Evolutionary conservation across 2,329 filamentous ascomycete species (phyloP).

Genomic region (Trichoderma sp.): DNA sequence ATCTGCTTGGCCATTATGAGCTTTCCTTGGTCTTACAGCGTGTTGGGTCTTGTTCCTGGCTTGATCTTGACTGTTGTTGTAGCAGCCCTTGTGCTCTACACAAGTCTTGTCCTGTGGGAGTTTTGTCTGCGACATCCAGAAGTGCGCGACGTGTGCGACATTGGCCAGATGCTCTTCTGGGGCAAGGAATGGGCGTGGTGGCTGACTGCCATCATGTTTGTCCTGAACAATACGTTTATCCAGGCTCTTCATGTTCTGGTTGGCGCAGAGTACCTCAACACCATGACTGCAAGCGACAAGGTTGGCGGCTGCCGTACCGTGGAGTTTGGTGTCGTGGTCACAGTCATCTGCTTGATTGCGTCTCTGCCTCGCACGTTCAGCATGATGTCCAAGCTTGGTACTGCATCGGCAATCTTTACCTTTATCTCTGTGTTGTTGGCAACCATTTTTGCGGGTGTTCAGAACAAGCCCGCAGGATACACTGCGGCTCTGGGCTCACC

Average conservation of each 20-base stretch:
- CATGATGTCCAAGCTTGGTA: constrained; percentile 76
- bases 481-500: constrained; percentile 61
- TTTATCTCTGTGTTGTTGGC: constrained; percentile 86
- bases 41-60: constrained; percentile 81
- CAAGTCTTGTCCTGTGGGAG: constrained; percentile 65
- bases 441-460: constrained; percentile 76
- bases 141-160: constrained; percentile 88
- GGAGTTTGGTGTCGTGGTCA: constrained; percentile 72
- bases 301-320: constrained; percentile 72
- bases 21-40: constrained; percentile 89
- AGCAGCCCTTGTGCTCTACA: constrained; percentile 80
- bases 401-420: constrained; percentile 80
- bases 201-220: constrained; percentile 78
- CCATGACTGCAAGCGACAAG: constrained; percentile 70
- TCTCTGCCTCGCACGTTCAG: constrained; percentile 86
- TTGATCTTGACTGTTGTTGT: constrained; percentile 80
- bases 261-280: constrained; percentile 86
- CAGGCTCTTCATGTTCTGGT: constrained; percentile 80
- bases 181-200: constrained; percentile 73
- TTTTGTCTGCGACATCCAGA: constrained; percentile 91
- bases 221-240: constrained; percentile 93
- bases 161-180: constrained; percentile 95
- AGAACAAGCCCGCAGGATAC: constrained; percentile 71
- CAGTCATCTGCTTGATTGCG: constrained; percentile 72
- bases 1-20: constrained; percentile 94